Conservation (phyloP, 1,284 basidiomycete species). For the Agroathelia rolfsii region DNA sequence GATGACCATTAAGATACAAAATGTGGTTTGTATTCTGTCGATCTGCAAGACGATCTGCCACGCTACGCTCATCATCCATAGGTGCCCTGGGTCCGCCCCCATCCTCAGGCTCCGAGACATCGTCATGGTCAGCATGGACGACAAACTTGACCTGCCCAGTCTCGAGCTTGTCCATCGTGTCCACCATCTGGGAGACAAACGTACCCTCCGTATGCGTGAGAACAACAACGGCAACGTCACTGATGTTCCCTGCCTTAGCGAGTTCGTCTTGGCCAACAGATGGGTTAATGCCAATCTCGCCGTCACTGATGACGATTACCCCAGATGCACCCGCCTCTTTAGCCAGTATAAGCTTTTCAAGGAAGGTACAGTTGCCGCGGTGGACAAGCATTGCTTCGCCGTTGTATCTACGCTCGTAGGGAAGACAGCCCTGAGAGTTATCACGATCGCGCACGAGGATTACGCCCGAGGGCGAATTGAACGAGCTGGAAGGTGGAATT, state of each 20-base stretch:
- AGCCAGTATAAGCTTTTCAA: conserved; percentile 67
- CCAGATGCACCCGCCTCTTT: conserved; percentile 61
- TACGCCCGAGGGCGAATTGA: conserved; percentile 40
- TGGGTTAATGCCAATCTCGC: conserved; percentile 55
- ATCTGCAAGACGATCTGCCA: conserved; percentile 6
- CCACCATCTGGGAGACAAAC: conserved; percentile 44
- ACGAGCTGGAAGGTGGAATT: conserved; percentile 18
- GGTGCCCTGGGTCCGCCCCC: conserved; percentile 14
- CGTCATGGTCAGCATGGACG: conserved; percentile 32
- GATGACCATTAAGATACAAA: conserved; percentile 69
- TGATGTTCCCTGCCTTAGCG: conserved; percentile 43
- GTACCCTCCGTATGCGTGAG: conserved; percentile 41
- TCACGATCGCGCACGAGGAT: conserved; percentile 35
- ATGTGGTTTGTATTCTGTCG: conserved; percentile 31
- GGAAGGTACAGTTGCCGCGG: conserved; percentile 75
- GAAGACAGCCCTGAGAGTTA: conserved; percentile 51
- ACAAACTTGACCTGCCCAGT: conserved; percentile 42
- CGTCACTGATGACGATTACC: conserved; percentile 60
- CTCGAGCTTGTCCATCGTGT: conserved; percentile 34
- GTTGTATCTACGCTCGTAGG: conserved; percentile 37
- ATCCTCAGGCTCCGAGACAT: conserved; percentile 18
- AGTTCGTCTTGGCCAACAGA: conserved; percentile 50
- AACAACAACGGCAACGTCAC: conserved; percentile 52
- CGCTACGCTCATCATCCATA: conserved; percentile 12
- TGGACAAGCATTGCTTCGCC: conserved; percentile 46